Percentiles rank a stretch among this genome's conserved stretches.
These are phyloP conservation scores for Ajuga reptans DNA, from an alignment of 305 asterid genomes.

Conservation along the genomic window DNA sequence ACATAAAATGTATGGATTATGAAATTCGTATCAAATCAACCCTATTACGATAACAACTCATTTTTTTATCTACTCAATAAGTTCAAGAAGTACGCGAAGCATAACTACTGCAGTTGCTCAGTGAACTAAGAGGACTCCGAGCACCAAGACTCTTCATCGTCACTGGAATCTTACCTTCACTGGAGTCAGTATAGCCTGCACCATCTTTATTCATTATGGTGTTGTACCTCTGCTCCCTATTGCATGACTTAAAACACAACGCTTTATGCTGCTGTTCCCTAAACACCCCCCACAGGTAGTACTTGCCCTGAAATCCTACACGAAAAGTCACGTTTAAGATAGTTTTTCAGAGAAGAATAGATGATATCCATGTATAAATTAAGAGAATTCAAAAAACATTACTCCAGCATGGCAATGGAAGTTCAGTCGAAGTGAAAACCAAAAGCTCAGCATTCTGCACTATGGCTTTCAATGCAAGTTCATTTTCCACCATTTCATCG, in stretches of 20 bases:
- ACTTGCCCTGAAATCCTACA: slow-evolving; percentile 50
- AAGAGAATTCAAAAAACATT: neutral
- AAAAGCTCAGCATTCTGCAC: slow-evolving; percentile 39
- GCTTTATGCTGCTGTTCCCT: slow-evolving; percentile 25
- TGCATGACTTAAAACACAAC: neutral
- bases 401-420: slow-evolving; percentile 33
- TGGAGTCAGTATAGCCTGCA: neutral
- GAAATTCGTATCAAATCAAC: too few relatives aligned
- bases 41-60: too few relatives aligned
- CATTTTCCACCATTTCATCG: slow-evolving; percentile 26
- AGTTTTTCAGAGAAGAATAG: neutral
- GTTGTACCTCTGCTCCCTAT: neutral
- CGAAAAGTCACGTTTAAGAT: neutral
- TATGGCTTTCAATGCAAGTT: slow-evolving; percentile 30
- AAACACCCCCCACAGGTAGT: slow-evolving; percentile 60
- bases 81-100: slow-evolving; percentile 18
- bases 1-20: too few relatives aligned
- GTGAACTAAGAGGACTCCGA: slow-evolving; percentile 15
- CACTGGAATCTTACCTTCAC: neutral
- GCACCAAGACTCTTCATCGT: neutral
- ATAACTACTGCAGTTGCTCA: slow-evolving; percentile 20
- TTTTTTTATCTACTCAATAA: too few relatives aligned
- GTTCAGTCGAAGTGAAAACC: slow-evolving; percentile 34
- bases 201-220: neutral
- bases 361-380: slow-evolving; percentile 5